Evolutionary conservation across 1,284 basidiomycete genomes (phyloP), one percentile per base, ranked within the genome.

Genomic region (Puccinia triticina): DNA sequence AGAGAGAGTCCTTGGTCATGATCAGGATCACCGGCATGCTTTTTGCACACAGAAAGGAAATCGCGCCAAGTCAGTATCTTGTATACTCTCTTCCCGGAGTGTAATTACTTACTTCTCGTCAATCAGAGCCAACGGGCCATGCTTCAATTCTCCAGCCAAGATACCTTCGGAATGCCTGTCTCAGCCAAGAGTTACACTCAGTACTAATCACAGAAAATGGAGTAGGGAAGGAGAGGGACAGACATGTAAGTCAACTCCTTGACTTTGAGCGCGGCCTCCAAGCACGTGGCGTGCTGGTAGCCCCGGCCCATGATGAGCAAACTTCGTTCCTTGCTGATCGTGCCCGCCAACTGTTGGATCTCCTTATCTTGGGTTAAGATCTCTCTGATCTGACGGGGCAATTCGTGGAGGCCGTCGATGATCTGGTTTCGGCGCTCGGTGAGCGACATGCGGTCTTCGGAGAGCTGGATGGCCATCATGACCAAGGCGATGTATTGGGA

Each of bases 261-360:
- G 90, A 99, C 99, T 91, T 99, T 99, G 85, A 99, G 89, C 1
- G 97, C 97, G 84, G 95, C 97, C 88, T 99, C 97, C 81, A 99
- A 90, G 88, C 96, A 98, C 23, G 97, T 99, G 14, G 97, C 96
- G 86, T 88, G 95, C 91, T 99, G 97, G 88, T 97, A 98, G 72
- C 97, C 97, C 88, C 97, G 91, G 83, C 97, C 97, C 95, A 99
- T 98, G 87, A 99, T 91, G 85, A 99, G 89, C 85, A 99, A 89
- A 87, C 93, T 94, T 87, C 94, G 93, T 87, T 93, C 94, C 90
- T 91, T 93, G 84, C 89, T 91, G 84, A 91, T 89, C 26, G 94
- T 92, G 73, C 90, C 92, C 0, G 96, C 94, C 72, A 99, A 91
- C 84, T 92, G 90, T 88, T 96, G 93, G 84, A 98, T 89, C 55